phyloP scores from a whole-genome alignment of 257 asterid genomes.

The Oldenlandia corymbosa region DNA sequence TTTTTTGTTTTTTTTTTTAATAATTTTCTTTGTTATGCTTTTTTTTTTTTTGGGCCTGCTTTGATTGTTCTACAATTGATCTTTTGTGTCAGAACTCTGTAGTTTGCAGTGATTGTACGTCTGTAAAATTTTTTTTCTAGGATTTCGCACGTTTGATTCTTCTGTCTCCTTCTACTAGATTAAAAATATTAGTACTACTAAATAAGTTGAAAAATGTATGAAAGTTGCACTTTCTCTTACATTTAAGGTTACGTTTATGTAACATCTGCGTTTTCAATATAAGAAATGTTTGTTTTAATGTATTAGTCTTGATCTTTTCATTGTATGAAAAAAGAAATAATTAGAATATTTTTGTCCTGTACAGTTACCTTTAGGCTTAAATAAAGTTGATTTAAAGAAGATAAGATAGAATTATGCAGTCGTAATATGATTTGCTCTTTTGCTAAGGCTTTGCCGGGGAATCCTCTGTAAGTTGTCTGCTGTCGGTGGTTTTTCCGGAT shows the following conservation, averaged over 20 bases:
- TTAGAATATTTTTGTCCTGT: too few species aligned
- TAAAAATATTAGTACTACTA: background rate
- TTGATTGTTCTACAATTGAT: conserved; percentile 22
- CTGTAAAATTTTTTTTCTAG: conserved; percentile 7
- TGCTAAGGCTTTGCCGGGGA: conserved; percentile 7
- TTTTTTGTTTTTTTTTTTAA: background rate
- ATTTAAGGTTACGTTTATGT: too few species aligned
- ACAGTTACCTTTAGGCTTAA: too few species aligned
- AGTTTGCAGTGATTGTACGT: conserved; percentile 7
- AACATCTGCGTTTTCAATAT: too few species aligned
- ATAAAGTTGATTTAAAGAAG: too few species aligned
- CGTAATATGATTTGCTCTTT: background rate
- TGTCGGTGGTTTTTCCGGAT: conserved; percentile 19
- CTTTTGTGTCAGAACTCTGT: conserved; percentile 23
- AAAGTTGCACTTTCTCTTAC: too few species aligned
- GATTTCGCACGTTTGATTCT: conserved; percentile 13
- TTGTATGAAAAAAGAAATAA: too few species aligned
- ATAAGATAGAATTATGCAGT: too few species aligned
- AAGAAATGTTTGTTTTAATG: too few species aligned
- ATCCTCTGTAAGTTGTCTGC: conserved; percentile 9
- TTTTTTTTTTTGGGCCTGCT: conserved; percentile 6
- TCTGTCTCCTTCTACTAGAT: conserved; percentile 1
- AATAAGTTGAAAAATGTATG: too few species aligned
- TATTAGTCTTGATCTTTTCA: too few species aligned
- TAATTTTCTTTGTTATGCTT: background rate